Percentiles rank a stretch among this genome's conserved stretches.
phyloP scores from a whole-genome alignment of 106 monocot species.

The Acorus gramineus region DNA sequence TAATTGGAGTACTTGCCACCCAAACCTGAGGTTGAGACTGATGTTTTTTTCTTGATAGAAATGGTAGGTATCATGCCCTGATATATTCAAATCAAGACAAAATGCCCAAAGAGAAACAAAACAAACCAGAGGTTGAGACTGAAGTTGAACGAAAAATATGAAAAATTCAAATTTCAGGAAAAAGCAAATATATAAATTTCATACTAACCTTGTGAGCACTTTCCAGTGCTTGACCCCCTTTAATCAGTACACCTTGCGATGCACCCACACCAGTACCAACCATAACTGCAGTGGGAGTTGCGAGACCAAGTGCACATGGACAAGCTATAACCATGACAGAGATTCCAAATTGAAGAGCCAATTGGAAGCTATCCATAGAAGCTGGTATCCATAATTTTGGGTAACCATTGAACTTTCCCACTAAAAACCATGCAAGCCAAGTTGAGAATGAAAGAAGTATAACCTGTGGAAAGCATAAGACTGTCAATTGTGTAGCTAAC shows the following conservation, averaged over 20 bases:
- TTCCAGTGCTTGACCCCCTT: constrained; percentile 94
- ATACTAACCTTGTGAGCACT: constrained; percentile 70
- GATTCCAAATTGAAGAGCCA: constrained; percentile 92
- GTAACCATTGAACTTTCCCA: constrained; percentile 56
- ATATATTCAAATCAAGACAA: too few species aligned
- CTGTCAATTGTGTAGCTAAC: not conserved
- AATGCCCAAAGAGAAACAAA: too few species aligned
- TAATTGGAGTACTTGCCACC: too few species aligned
- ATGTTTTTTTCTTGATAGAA: too few species aligned
- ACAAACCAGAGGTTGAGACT: too few species aligned
- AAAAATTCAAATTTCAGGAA: too few species aligned
- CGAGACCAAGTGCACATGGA: constrained; percentile 87
- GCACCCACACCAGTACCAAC: constrained; percentile 97
- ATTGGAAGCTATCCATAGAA: constrained; percentile 90
- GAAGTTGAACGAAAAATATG: too few species aligned
- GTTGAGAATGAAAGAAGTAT: constrained; percentile 57
- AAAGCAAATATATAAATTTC: too few species aligned
- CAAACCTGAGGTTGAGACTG: too few species aligned
- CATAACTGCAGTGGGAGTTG: constrained; percentile 98
- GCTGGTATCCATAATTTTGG: constrained; percentile 79
- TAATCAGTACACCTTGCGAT: constrained; percentile 89
- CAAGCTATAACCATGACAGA: constrained; percentile 96
- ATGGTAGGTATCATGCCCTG: too few species aligned
- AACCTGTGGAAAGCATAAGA: constrained; percentile 39
- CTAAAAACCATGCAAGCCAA: constrained; percentile 80